Evolutionary conservation across 306 rosid genomes (phyloP).

Genomic region (Geum urbanum): DNA sequence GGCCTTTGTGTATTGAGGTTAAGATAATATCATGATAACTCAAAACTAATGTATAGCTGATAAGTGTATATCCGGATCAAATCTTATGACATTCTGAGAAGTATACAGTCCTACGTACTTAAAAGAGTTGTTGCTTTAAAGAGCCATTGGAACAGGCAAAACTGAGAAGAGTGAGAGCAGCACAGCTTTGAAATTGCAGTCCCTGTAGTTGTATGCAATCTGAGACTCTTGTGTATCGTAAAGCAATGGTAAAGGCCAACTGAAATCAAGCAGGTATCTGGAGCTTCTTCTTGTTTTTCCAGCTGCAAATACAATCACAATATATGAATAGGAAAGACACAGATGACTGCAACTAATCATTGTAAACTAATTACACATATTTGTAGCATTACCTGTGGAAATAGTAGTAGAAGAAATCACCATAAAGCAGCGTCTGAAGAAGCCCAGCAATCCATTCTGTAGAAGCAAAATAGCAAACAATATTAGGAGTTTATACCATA

Average conservation of each 20-base stretch:
- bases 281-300: slow-evolving; percentile 87
- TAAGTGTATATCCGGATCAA: neutral
- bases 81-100: slow-evolving; percentile 4
- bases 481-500: neutral
- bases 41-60: slow-evolving; percentile 1
- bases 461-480: slow-evolving; percentile 15
- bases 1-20: neutral
- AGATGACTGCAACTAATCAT: neutral
- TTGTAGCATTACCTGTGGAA: slow-evolving; percentile 55
- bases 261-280: slow-evolving; percentile 71
- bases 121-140: slow-evolving; percentile 14
- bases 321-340: slow-evolving; percentile 16
- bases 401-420: slow-evolving; percentile 88
- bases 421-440: slow-evolving; percentile 80
- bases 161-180: neutral
- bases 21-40: neutral
- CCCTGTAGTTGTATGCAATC: neutral
- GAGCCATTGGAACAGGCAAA: slow-evolving; percentile 12
- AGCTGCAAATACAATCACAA: slow-evolving; percentile 41
- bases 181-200: neutral
- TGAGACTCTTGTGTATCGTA: neutral
- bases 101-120: slow-evolving; percentile 15
- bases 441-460: slow-evolving; percentile 90
- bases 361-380: neutral
- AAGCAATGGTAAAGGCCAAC: neutral